Evolutionary conservation across 164 flowering plant genomes (phyloP).

Genomic region (Vitis riparia): DNA sequence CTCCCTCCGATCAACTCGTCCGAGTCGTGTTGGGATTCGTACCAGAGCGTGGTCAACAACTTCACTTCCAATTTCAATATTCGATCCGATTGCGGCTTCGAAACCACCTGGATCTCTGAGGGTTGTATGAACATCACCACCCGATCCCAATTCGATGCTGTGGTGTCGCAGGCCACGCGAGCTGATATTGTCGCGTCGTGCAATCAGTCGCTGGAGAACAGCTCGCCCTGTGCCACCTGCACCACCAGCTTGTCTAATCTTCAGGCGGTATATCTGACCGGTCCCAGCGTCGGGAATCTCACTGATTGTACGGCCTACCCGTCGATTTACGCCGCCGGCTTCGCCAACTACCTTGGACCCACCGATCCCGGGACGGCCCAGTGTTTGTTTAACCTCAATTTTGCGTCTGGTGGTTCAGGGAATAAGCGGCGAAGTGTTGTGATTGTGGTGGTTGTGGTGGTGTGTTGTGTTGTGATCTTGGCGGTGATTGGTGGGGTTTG

Average conservation of each 20-base stretch:
- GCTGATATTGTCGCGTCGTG: constrained; percentile 23
- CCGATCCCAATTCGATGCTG: constrained; percentile 26
- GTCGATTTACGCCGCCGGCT: constrained; percentile 40
- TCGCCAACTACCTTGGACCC: constrained; percentile 34
- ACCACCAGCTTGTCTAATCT: constrained; percentile 26
- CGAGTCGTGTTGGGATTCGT: constrained; percentile 39
- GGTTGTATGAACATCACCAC: constrained; percentile 46
- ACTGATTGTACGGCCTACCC: constrained; percentile 38
- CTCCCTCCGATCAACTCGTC: constrained; percentile 34
- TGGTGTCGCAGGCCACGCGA: constrained; percentile 17
- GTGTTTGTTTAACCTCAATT: constrained; percentile 34
- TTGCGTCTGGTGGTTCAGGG: constrained; percentile 2
- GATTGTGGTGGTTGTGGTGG: constrained; percentile 33
- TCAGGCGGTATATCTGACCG: constrained; percentile 25
- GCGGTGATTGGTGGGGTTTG: constrained; percentile 26
- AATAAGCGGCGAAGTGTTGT: constrained; percentile 18
- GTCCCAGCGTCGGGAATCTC: constrained; percentile 28
- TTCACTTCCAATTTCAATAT: constrained; percentile 25
- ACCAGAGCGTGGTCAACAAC: constrained; percentile 19
- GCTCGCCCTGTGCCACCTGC: constrained; percentile 40
- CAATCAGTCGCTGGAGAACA: constrained; percentile 31
- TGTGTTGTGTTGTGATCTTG: constrained; percentile 24
- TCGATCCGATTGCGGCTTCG: constrained; percentile 34
- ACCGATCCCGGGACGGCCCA: constrained; percentile 33
- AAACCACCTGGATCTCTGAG: constrained; percentile 37